Base-by-base conservation (phyloP, 768 basidiomycete genomes). In the Suillus alpinus region DNA sequence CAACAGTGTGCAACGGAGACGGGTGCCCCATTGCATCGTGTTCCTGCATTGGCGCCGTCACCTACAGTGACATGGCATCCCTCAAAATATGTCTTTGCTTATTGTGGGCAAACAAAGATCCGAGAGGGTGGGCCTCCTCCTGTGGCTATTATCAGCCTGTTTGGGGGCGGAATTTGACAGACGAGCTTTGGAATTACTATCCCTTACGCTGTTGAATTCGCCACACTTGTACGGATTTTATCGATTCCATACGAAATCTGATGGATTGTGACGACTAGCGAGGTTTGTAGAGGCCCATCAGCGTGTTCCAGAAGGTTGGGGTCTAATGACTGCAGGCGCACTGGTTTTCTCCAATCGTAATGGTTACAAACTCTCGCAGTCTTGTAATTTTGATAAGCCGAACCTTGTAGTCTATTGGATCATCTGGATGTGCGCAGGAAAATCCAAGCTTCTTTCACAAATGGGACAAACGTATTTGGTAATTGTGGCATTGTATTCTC, bases 11-110 rank as follows among this genome's bases (percentile, higher is more conserved):
- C 89, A 5, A 88, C 87, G 3, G 91, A 93, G 71, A 93, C 89
- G 0, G 86, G 86, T 16, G 72, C 82, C 51, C 87, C 89, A 2
- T 67, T 93, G 29, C 89, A 92, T 70, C 87, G 91, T n/a, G 84
- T 93, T 14, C 83, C 88, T 1, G 82, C 89, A 3, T 77, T 88
- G 6, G 87, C 85, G 4, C 79, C 89, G 1, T 84, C 89, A n/a
- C 85, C 87, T 5, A 86, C 88, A 1, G 91, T 93, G 3, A 75
- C 85, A 2, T 92, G 91, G 91, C 91, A 92, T 71, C 91, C 91
- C 4, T 89, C 87, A 6, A 89, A 86, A 73, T 86, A 90, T 65
- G 82, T 86, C n/a, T 83, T 91, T 57, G 91, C 91, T 3, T 92
- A 91, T 65, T 92, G 89, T 68, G 91, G 90, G 3, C 89, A 91